Base-by-base conservation (phyloP, 495 filamentous ascomycete genomes). In the Tuber magnatum region DNA sequence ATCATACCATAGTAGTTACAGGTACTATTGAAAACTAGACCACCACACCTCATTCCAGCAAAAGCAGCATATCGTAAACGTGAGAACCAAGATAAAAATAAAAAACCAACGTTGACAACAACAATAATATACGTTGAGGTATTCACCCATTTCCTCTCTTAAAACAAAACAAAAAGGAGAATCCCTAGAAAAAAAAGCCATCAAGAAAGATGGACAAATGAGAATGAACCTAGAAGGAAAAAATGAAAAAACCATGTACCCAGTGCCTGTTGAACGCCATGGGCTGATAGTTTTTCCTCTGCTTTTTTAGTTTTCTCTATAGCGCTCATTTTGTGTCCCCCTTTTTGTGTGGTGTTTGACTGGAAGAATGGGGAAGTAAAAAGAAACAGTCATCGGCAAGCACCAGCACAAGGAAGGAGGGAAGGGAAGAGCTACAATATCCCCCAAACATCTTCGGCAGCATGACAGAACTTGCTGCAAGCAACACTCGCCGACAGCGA, bases 391-490 rank as follows among this genome's bases (percentile, higher is more conserved):
- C 35, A 65, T 65, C 14, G 14, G 35, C 56, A 35, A 35, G 56
- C 18, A 35, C 28, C 28, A 35, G 56, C 14, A 32, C 41, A 70
- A 35, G 18, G 65, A 72, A 61, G 44, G 16, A 20, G 38, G 51
- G 71, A 48, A 20, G 38, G 51, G 71, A 48, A 72, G 70, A 35
- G 70, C 20, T 88, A 99, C 80, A 97, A 88, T 78, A 99, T 93
- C 80, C 93, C 90, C 95, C 95, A 99, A 61, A 91, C 90, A 83
- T 99, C 95, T 84, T 99, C 95, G 42, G 94, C 95, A 69, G 95
- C 95, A 84, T 99, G 95, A 85, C 95, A 97, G 86, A 99, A 97
- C 85, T 97, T 98, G 87, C 94, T 96, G 87, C 95, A 99, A 46
- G 95, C 95, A 43, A 99, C 94, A 86, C 93, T 97, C 69, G 95